These are phyloP conservation scores for Immersiporthe knoxdaviesiana DNA, from an alignment of 2,329 filamentous ascomycete genomes.

Conservation along the genomic window DNA sequence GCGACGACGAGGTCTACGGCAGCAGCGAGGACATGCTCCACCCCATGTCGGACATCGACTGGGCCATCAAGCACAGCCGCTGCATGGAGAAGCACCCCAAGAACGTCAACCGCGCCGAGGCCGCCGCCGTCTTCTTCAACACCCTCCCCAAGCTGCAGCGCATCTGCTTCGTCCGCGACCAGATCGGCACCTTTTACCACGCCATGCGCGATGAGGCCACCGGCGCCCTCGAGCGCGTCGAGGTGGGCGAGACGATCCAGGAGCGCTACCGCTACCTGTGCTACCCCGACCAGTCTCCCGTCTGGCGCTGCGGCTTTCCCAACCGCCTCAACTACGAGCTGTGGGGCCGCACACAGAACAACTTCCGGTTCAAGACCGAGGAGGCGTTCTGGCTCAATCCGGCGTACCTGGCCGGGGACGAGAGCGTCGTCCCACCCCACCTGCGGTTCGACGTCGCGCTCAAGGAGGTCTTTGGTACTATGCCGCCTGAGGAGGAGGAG, in stretches of 20 bases:
- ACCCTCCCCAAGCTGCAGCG: constrained; percentile 18
- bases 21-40: neutral
- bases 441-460: constrained; percentile 2
- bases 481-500: constrained; percentile 1
- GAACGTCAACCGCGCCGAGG: constrained; percentile 16
- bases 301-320: constrained; percentile 26
- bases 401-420: constrained; percentile 10
- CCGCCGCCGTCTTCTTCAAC: constrained; percentile 23
- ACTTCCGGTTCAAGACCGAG: neutral
- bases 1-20: neutral
- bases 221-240: constrained; percentile 6
- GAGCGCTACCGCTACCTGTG: constrained; percentile 15
- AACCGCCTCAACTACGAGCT: constrained; percentile 20
- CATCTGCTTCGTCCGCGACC: constrained; percentile 27
- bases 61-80: constrained; percentile 24
- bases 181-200: constrained; percentile 21
- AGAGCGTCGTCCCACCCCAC: constrained; percentile 3
- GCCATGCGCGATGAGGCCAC: constrained; percentile 1
- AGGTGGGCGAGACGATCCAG: constrained; percentile 12
- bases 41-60: constrained; percentile 13
- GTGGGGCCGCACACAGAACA: neutral
- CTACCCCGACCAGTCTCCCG: neutral
- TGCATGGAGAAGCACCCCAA: constrained; percentile 10
- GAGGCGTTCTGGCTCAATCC: constrained; percentile 18
- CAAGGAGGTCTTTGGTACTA: neutral